Base-by-base conservation (phyloP, 306 rosid species). In the Parietaria judaica region DNA sequence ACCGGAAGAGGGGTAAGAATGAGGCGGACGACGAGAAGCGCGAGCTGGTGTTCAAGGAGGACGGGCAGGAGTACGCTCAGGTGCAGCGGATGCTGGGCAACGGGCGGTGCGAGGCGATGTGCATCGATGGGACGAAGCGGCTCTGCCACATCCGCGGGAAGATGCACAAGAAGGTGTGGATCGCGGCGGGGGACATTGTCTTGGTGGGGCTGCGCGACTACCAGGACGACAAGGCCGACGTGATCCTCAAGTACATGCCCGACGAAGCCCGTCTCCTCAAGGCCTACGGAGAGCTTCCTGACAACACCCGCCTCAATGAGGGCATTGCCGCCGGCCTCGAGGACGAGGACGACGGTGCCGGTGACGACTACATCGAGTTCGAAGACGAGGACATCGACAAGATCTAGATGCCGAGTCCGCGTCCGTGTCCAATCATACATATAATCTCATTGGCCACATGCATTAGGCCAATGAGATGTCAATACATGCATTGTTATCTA, bases 151-250 rank as follows among this genome's bases (percentile, higher is more conserved):
- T 82, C 57, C 70, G 82, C 0, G 84, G 87, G 2, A 82, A 82
- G 80, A 76, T 82, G 87, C 87, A 82, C 82, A 82, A 82, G 73
- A 82, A 82, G 71, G 87, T 82, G 0, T 82, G 87, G 88, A 83
- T 83, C 13, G 88, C 85, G 5, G 80, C 84, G 10, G 88, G 84
- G 0, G 88, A 82, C 50, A 82, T 82, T 56, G 79, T 82, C 60
- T 83, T 79, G 13, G 83, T 83, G 1, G 88, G 88, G 0, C 83
- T 79, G 59, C 64, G 85, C 0, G 88, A 83, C 54, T 83, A 76
- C 35, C 85, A 83, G 83, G 80, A 83, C 11, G 88, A 83, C 59
- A 83, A 83, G 64, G 88, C 88, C 63, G 85, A 83, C 60, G 85
- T 83, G 61, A 83, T 83, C 66, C 81, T 79, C 65, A 83, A 79